Conservation (phyloP, 2,329 filamentous ascomycete genomes). For the Colletotrichum destructivum region DNA sequence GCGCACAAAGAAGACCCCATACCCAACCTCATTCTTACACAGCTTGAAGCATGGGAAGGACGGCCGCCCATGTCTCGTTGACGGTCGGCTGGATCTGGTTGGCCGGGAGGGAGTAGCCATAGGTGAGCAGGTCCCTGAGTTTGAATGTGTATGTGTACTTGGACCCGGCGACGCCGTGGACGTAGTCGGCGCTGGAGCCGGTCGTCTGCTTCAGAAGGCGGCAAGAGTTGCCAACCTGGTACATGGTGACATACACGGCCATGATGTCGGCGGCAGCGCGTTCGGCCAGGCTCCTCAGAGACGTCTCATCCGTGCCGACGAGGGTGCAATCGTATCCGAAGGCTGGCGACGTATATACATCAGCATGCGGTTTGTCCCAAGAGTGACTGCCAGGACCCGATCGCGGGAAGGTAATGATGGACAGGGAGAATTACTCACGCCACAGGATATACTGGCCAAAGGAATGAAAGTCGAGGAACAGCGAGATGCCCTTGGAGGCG, state of each 20-base stretch:
- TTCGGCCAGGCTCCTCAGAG: conserved; percentile 24
- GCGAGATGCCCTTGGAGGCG: conserved; percentile 64
- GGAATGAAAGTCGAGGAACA: conserved; percentile 77
- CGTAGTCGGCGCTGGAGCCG: conserved; percentile 45
- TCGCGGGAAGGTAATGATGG: not conserved
- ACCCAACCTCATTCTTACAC: not conserved
- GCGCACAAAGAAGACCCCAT: not conserved
- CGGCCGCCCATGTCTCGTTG: conserved; percentile 41
- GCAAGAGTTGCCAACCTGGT: conserved; percentile 45
- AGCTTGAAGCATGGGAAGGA: conserved; percentile 42
- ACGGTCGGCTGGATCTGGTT: conserved; percentile 42
- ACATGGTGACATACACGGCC: conserved; percentile 41
- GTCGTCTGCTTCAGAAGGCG: conserved; percentile 44
- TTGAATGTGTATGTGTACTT: conserved; percentile 43
- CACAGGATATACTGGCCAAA: conserved; percentile 65
- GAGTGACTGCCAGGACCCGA: too few species aligned
- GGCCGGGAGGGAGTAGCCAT: conserved; percentile 40
- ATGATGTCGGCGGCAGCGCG: conserved; percentile 38
- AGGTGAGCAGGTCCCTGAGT: conserved; percentile 36
- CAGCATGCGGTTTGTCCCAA: not conserved
- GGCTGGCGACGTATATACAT: conserved; percentile 6
- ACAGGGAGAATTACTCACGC: conserved; percentile 19
- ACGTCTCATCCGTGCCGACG: conserved; percentile 39
- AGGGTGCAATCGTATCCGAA: conserved; percentile 42
- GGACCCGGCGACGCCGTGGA: conserved; percentile 42